Conservation (phyloP, 208 protist genomes). For the Eutreptiella sp. region DNA sequence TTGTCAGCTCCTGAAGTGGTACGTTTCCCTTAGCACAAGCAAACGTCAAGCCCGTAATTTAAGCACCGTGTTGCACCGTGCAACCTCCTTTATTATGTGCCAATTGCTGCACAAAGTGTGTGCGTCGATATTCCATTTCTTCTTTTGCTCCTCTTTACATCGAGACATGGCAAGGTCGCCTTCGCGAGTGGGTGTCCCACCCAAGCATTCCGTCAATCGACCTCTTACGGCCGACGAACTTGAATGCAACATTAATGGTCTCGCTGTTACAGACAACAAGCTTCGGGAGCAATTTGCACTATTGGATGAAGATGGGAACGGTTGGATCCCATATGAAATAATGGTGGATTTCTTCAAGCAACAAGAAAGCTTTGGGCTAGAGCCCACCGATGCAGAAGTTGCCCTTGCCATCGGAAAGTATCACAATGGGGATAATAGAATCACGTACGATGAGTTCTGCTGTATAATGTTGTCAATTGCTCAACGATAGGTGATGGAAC, state of each 20-base stretch:
- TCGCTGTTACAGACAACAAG: constrained; percentile 74
- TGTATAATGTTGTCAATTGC: constrained; percentile 75
- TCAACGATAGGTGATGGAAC: no score
- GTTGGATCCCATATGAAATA: constrained; percentile 56
- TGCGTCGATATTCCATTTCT: no score
- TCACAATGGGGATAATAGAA: constrained; percentile 48
- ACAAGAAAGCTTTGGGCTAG: constrained; percentile 75
- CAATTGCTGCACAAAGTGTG: no score
- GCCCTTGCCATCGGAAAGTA: constrained; percentile 65
- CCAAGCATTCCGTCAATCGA: no score
- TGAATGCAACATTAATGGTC: constrained; percentile 81
- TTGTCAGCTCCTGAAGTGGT: no score
- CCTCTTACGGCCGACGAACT: constrained; percentile 71
- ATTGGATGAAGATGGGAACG: constrained; percentile 62
- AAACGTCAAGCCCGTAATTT: no score
- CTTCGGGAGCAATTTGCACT: constrained; percentile 78
- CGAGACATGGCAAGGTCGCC: no score
- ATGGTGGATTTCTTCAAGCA: constrained; percentile 69
- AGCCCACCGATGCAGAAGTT: constrained; percentile 61
- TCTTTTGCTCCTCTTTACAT: no score
- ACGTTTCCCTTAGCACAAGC: no score
- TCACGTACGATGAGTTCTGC: constrained; percentile 78
- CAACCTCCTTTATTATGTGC: no score
- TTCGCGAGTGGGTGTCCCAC: no score
- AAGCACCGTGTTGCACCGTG: no score